These are phyloP conservation scores for Noccaea caerulescens DNA, from an alignment of 345 rosid species.

Conservation along the genomic window DNA sequence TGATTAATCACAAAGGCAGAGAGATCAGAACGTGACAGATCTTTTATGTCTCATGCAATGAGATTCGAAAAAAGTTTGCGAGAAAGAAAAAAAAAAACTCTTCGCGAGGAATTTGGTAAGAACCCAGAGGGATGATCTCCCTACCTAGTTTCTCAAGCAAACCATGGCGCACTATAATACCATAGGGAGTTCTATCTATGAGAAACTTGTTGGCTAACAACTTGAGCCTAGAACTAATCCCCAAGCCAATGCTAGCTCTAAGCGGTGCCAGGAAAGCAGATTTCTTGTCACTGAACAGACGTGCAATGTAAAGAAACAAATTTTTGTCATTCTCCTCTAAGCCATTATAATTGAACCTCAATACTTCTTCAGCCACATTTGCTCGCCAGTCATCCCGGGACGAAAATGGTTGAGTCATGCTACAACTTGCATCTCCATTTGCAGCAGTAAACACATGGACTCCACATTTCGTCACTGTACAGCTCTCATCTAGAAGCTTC, in stretches of 20 bases:
- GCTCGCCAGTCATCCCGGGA: neutral
- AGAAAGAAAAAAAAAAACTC: no score
- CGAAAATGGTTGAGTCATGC: neutral
- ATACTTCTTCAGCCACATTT: neutral
- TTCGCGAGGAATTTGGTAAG: no score
- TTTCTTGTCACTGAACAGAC: conserved; percentile 13
- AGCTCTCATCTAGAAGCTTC: neutral
- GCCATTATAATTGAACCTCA: neutral
- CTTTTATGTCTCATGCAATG: neutral
- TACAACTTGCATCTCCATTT: neutral
- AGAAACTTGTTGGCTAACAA: conserved; percentile 16
- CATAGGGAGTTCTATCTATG: conserved; percentile 7
- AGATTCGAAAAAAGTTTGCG: no score
- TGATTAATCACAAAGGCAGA: conserved; percentile 16
- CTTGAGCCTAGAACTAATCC: neutral
- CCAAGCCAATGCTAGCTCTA: conserved; percentile 11
- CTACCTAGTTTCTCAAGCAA: neutral
- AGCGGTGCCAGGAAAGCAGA: conserved; percentile 5
- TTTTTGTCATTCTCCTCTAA: neutral
- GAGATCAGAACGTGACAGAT: conserved; percentile 2
- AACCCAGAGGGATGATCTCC: neutral
- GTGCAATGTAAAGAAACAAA: conserved; percentile 12
- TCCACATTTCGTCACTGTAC: conserved; percentile 15
- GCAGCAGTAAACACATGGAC: neutral
- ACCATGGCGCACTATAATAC: neutral